Evolutionary conservation across 2,329 filamentous ascomycete species (phyloP), one percentile per base, ranked within the genome.

Genomic region (Phyllosticta citribraziliensis): DNA sequence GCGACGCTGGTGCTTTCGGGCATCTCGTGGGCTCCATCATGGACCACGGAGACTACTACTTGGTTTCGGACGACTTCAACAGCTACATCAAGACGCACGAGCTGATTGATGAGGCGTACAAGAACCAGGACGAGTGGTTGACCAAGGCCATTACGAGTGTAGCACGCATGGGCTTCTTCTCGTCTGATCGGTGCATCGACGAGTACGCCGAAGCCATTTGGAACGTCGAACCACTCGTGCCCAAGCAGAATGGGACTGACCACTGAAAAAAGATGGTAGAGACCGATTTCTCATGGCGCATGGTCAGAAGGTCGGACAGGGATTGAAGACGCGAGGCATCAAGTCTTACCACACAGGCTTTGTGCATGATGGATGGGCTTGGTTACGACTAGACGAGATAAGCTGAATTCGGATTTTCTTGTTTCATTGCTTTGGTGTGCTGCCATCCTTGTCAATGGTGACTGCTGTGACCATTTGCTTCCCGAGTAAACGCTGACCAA

Each of bases 151-250:
- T 99, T 70, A 86, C 84, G 52, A 89, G 88, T 63, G 94, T 99
- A 19, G 83, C 91, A 6, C 82, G 92, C 51, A 99, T 99, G 94
- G 94, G 93, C 47, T 97, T 97, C 84, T 97, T 97, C 80, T 92
- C 86, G 67, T 93, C 88, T 65, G 93, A 97, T 74, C 84, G 93
- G 50, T 96, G 93, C 77, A 97, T 97, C 74, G 90, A 93, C 69
- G 92, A 97, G 80, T 99, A 99, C 76, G 94, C 94, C 0, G 93
- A 99, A 74, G 86, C 82, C 65, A 97, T 99, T 73, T 99, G 94
- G 94, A 97, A 97, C 71, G 80, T 96, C 50, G 93, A 97, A 79
- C 92, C 93, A 27, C 74, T 94, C 60, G 75, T 76, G 35, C 78
- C 79, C 22, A 73, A 75, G 66, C 70, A 75, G 56, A 65, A 66